Evolutionary conservation across 192 early-diverging fungal genomes (phyloP).

Genomic region (Obelidium mucronatum): DNA sequence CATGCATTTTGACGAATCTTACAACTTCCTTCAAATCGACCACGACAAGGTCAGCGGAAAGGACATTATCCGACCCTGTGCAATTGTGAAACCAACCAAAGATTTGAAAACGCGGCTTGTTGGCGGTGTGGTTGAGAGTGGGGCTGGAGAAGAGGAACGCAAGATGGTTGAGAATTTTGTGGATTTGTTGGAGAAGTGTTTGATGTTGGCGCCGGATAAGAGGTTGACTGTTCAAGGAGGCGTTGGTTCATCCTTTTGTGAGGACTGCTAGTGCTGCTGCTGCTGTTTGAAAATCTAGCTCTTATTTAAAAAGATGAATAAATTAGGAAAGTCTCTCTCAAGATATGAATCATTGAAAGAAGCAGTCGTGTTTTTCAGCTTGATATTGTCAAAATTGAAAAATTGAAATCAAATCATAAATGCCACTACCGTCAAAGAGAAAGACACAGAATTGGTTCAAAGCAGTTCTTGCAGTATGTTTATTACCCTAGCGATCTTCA

Average conservation of each 20-base stretch:
- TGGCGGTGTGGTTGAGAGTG: conserved; percentile 48
- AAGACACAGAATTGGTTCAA: conserved; percentile 31
- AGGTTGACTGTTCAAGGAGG: conserved; percentile 86
- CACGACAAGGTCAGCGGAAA: conserved; percentile 65
- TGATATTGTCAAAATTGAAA: too few relatives aligned
- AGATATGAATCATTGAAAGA: too few relatives aligned
- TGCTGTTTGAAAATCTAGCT: too few relatives aligned
- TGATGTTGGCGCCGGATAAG: conserved; percentile 88
- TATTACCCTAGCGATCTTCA: not conserved
- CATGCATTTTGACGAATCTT: conserved; percentile 89
- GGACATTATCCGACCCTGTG: conserved; percentile 66
- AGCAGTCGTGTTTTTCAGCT: too few relatives aligned
- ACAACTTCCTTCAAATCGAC: conserved; percentile 66
- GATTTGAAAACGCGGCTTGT: conserved; percentile 77
- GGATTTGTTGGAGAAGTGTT: conserved; percentile 84
- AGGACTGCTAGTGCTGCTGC: conserved; percentile 3
- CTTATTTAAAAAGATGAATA: too few relatives aligned
- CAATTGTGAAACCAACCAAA: conserved; percentile 68
- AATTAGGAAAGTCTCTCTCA: too few relatives aligned
- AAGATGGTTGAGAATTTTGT: conserved; percentile 73
- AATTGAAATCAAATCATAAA: too few relatives aligned
- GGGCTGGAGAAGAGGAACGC: conserved; percentile 61
- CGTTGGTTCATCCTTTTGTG: conserved; percentile 84
- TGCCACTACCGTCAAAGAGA: too few relatives aligned
- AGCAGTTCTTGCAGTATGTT: conserved; percentile 22